Percentiles rank a stretch among this genome's conserved stretches.
Conservation (phyloP, 768 basidiomycete species). For the Rhodotorula babjevae region DNA sequence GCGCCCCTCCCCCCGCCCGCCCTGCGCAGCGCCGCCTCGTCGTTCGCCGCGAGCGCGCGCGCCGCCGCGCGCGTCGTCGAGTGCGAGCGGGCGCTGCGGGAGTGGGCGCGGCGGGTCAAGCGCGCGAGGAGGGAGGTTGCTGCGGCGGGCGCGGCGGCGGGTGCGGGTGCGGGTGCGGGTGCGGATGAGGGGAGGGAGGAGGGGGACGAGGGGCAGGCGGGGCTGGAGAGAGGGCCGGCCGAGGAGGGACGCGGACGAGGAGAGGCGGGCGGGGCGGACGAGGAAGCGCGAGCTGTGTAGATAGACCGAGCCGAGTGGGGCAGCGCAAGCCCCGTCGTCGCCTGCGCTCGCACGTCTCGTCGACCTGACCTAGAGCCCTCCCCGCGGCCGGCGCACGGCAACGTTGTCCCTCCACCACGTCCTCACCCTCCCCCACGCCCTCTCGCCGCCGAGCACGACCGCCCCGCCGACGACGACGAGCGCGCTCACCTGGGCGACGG, state of each 20-base stretch:
- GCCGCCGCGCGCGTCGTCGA: background rate
- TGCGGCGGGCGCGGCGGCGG: background rate
- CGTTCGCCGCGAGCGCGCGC: background rate
- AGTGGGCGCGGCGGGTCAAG: constrained; percentile 8
- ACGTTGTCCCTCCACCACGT: background rate
- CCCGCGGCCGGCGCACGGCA: too few species aligned
- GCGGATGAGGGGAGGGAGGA: background rate
- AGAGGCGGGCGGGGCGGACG: too few species aligned
- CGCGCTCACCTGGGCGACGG: background rate
- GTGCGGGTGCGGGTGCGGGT: background rate
- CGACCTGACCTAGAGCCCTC: too few species aligned
- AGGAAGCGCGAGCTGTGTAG: too few species aligned
- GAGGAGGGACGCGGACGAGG: too few species aligned
- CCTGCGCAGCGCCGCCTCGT: background rate
- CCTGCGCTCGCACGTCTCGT: too few species aligned
- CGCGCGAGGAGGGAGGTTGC: background rate
- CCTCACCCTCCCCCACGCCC: background rate
- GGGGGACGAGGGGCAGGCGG: background rate
- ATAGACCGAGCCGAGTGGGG: too few species aligned
- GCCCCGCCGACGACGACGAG: constrained; percentile 11
- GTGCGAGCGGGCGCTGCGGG: constrained; percentile 3
- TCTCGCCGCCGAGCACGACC: constrained; percentile 1
- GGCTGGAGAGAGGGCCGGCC: too few species aligned
- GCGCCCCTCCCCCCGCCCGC: constrained; percentile 18
- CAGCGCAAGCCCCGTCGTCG: too few species aligned